Conservation (phyloP, 305 asterid genomes). For the Solanum hybrid region DNA sequence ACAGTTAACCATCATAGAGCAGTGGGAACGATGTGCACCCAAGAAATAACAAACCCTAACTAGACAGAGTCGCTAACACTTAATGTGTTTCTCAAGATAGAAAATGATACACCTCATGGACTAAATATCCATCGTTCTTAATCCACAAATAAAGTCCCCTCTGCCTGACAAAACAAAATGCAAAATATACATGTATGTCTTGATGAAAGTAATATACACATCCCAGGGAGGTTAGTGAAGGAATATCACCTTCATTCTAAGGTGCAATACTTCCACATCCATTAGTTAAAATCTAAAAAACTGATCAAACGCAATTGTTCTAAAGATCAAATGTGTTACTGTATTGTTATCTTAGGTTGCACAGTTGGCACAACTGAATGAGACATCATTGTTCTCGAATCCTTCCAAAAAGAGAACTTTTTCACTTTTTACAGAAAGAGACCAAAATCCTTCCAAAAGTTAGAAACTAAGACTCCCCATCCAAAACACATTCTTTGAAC, state of each 20-base stretch:
- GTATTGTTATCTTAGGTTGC: not conserved
- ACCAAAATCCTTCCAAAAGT: not conserved
- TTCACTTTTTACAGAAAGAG: not conserved
- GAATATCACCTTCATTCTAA: not conserved
- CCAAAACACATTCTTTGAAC: not conserved
- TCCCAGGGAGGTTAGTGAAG: not conserved
- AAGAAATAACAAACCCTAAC: not conserved
- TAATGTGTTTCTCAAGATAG: not conserved
- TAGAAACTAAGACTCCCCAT: not conserved
- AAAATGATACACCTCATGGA: not conserved
- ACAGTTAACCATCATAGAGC: not conserved
- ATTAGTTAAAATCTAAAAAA: not conserved
- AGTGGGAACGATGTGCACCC: not conserved
- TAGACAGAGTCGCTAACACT: not conserved
- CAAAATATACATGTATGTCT: not conserved
- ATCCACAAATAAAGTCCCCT: not conserved
- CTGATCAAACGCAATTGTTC: not conserved
- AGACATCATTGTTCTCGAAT: not conserved
- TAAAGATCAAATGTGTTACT: not conserved
- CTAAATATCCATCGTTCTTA: not conserved
- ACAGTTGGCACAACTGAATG: not conserved
- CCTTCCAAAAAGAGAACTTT: not conserved
- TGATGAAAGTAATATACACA: not conserved
- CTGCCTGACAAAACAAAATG: not conserved
- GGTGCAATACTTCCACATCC: not conserved